phyloP scores from a whole-genome alignment of 2,329 filamentous ascomycete genomes.

The Colletotrichum sp. region DNA sequence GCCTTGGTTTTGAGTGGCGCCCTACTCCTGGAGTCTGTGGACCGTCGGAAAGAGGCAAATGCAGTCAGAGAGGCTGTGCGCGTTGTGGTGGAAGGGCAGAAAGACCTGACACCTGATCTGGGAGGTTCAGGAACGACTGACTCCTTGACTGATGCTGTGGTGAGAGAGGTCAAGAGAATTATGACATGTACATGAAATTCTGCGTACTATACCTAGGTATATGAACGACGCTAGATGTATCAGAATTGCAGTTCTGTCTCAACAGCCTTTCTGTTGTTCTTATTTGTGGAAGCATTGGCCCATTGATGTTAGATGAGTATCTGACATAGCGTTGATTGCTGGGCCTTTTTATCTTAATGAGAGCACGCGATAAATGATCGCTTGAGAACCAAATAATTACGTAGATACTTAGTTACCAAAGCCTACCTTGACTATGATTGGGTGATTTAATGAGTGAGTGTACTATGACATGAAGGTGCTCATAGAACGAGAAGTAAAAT shows the following conservation, averaged over 20 bases:
- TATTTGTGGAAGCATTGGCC: too few relatives aligned
- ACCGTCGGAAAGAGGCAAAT: conserved; percentile 32
- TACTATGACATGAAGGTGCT: too few relatives aligned
- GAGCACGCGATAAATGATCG: too few relatives aligned
- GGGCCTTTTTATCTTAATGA: too few relatives aligned
- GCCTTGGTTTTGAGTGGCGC: conserved; percentile 90
- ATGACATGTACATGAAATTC: not conserved
- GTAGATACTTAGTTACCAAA: too few relatives aligned
- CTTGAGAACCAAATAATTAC: too few relatives aligned
- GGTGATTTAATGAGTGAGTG: too few relatives aligned
- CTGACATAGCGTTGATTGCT: too few relatives aligned
- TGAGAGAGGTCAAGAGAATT: not conserved
- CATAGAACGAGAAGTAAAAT: not conserved
- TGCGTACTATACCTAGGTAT: not conserved
- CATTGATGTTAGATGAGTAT: too few relatives aligned
- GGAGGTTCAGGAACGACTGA: not conserved
- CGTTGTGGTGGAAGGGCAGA: not conserved
- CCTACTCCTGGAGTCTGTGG: conserved; percentile 94
- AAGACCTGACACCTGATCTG: not conserved
- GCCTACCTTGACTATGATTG: too few relatives aligned
- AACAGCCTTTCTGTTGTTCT: too few relatives aligned
- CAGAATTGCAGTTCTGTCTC: too few relatives aligned
- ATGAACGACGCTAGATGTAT: not conserved
- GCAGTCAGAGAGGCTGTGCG: not conserved
- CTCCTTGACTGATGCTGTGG: not conserved